Conservation (phyloP, 2,329 filamentous ascomycete genomes). For the Dothidotthia symphoricarpi region DNA sequence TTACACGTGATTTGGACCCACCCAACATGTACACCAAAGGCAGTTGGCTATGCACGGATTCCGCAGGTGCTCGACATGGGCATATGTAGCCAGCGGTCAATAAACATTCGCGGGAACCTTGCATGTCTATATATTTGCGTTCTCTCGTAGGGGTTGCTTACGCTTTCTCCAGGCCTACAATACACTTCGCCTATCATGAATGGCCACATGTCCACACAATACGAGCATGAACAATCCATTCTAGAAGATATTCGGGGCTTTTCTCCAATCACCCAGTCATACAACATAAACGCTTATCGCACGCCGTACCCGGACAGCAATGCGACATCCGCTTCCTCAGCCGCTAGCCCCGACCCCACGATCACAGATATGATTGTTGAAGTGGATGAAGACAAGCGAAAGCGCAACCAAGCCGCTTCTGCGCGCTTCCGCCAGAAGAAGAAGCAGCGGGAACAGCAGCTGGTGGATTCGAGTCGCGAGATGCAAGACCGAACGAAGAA, state of each 20-base stretch:
- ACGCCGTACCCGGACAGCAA: slow-evolving; percentile 37
- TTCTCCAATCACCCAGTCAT: slow-evolving; percentile 27
- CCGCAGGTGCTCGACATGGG: slow-evolving; percentile 3
- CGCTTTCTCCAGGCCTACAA: slow-evolving; percentile 24
- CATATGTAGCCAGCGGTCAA: no score
- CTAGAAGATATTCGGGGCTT: slow-evolving; percentile 34
- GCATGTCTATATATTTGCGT: no score
- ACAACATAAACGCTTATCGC: slow-evolving; percentile 26
- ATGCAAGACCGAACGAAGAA: slow-evolving; percentile 74
- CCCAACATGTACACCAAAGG: slow-evolving; percentile 2
- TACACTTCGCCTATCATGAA: slow-evolving; percentile 33
- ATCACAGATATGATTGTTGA: slow-evolving; percentile 22
- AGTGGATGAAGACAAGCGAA: slow-evolving; percentile 86
- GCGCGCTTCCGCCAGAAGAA: slow-evolving; percentile 92
- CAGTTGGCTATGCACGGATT: slow-evolving; percentile 19
- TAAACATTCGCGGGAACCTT: no score
- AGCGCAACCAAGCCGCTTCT: slow-evolving; percentile 83
- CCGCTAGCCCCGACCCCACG: slow-evolving; percentile 23
- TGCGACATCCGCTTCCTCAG: slow-evolving; percentile 28
- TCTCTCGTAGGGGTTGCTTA: slow-evolving; percentile 4
- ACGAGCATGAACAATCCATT: slow-evolving; percentile 25
- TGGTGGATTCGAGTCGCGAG: slow-evolving; percentile 58
- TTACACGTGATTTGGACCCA: slow-evolving; percentile 10
- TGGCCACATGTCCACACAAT: slow-evolving; percentile 23
- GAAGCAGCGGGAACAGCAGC: slow-evolving; percentile 87